Base-by-base conservation (phyloP, 805 yeast species). In the Spathaspora gorwiae region DNA sequence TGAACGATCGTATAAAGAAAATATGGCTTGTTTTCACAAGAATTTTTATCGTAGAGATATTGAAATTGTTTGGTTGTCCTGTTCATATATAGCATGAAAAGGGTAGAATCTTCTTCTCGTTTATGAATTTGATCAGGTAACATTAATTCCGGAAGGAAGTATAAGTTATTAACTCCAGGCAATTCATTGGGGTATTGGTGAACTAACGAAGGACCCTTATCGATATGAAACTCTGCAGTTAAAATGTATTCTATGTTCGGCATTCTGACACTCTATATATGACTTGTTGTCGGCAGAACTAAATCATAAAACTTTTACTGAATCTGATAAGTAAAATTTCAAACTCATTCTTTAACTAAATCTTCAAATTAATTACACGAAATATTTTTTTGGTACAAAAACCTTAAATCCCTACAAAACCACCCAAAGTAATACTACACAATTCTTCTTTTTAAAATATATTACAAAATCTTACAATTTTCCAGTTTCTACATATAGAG, bases 191-290 rank as follows among this genome's bases (percentile, higher is more conserved):
- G 67, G 43, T 70, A 42, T 35, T 83, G 90, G 51, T 78, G 76
- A 43, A 70, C 69, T 30, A 89, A 64, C 4, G 78, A 68, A 0
- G 94, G 83, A 0, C 97, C 96, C 44, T 79, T 71, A 54, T 79
- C 83, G 50, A 83, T 80, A 59, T 89, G 94, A 60, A 89, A 90
- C 63, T 86, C 90, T 1, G 92, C 86, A 6, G 89, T 74, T 30
- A 88, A 54, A 19, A 84, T 72, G 55, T 73, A 83, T 43, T 77
- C 78, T 12, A 78, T 76, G 53, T 80, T 76, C 34, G 47, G 55
- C 53, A 45, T 52, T 19, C 5, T 2, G 24, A 6, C 2, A 19
- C 24, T 19, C 5, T 2, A 19, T 19, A 19, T 19, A 19, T 19
- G 24, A 19, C 24, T 19, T 19, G 24, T 19, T 5, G 24, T 19